Conservation (phyloP, 495 filamentous ascomycete species). For the Margaritispora aquatica region DNA sequence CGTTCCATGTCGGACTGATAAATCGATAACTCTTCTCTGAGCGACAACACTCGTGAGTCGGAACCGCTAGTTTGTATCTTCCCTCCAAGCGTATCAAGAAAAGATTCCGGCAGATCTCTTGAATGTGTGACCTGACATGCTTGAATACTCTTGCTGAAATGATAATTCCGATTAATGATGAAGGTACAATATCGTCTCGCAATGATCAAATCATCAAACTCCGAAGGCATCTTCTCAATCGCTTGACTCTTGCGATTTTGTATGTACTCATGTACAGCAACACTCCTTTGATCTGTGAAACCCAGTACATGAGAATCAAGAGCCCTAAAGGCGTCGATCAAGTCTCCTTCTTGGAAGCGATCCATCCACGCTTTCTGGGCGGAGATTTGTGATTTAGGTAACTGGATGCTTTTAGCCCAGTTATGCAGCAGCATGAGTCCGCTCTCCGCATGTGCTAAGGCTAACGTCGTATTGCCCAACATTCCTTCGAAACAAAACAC, state of each 20-base stretch:
- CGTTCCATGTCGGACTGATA: slow-evolving; percentile 6
- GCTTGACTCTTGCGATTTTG: background rate
- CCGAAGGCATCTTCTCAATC: slow-evolving; percentile 6
- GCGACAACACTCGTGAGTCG: background rate
- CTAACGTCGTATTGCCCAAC: slow-evolving; percentile 8
- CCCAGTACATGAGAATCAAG: slow-evolving; percentile 15
- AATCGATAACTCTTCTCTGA: background rate
- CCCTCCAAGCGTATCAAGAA: background rate
- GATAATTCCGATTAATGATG: slow-evolving; percentile 16
- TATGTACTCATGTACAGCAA: background rate
- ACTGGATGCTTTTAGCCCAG: background rate
- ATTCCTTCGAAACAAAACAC: slow-evolving; percentile 14
- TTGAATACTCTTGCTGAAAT: slow-evolving; percentile 3
- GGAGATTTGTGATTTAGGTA: too few species aligned
- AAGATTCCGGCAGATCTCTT: background rate
- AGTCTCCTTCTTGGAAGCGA: background rate
- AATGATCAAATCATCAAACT: background rate
- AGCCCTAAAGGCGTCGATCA: background rate
- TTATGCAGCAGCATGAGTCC: slow-evolving; percentile 12
- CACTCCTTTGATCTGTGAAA: slow-evolving; percentile 13
- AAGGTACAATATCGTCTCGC: slow-evolving; percentile 9
- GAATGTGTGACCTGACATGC: background rate
- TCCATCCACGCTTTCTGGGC: background rate
- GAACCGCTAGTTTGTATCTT: background rate
- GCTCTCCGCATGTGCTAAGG: slow-evolving; percentile 1